Evolutionary conservation across 164 flowering plant species (phyloP), one percentile per base, ranked within the genome.

Genomic region (Echeveria elegans): DNA sequence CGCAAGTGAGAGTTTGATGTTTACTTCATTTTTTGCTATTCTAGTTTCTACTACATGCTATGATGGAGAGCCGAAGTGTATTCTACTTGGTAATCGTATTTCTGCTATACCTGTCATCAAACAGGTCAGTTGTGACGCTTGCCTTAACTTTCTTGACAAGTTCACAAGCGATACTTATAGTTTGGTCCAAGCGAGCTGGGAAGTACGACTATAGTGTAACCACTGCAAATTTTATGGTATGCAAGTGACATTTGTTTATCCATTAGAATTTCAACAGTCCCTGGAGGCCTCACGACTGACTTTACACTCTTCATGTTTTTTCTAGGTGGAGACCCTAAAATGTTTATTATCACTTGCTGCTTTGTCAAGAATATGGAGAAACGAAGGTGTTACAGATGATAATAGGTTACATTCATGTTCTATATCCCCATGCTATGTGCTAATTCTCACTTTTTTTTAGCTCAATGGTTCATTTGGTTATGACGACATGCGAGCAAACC

Each of bases 161-260:
- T 74, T 93, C 98, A 32, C 98, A 93, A 80, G 90, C 96, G 24
- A 90, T 93, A 72, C 83, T 93, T n/a, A 93, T 93, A 74, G 98
- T 87, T 29, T 93, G 97, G 97, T 93, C 98, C 6, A 93, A 90
- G 81, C 80, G 96, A 80, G 98, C 98, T 66, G 98, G 98, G 43
- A 93, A 89, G 77, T 93, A 93, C 71, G 98, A 93, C 71, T 93
- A 93, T 69, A 93, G 98, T 79, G 98, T 90, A 41, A 93, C 97
- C 1, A 93, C 98, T 53, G 98, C 98, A 28, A 93, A 93, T 72
- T 93, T 93, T 68, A 65, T 85, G 92, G 98, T 92, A 72, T 82
- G 90, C 29, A 66, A 41, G 67, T 45, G 59, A 21, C 16, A 7
- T 64, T 36, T 28, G 53, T 67, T 69, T 70, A 40, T 56, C 18